A percentile compares a stretch with the other conserved stretches of the same genome.
Evolutionary conservation across 106 monocot genomes (phyloP).

Genomic region (Posidonia australis): DNA sequence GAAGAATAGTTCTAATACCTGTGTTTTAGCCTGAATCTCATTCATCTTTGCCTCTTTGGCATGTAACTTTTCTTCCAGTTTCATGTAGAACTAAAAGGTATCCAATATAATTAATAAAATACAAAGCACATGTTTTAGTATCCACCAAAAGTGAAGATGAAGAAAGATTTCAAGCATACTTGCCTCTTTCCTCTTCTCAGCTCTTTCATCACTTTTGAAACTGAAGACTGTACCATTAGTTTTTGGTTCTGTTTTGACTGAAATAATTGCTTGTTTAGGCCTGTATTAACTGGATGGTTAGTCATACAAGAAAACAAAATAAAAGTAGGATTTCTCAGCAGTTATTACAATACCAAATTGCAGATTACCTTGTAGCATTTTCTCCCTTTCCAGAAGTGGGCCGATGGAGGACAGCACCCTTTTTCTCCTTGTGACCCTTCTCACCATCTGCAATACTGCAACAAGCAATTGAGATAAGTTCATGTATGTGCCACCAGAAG

Average conservation of each 20-base stretch:
- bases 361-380: constrained; percentile 7
- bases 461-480: background rate
- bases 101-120: background rate
- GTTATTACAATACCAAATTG: constrained; percentile 20
- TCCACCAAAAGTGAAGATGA: background rate
- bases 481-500: background rate
- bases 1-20: constrained; percentile 26
- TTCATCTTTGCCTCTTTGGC: constrained; percentile 36
- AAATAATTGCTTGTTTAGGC: constrained; percentile 8
- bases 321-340: background rate
- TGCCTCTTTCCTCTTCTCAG: constrained; percentile 74
- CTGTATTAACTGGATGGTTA: constrained; percentile 13
- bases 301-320: background rate
- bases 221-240: constrained; percentile 30
- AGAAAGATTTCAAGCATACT: constrained; percentile 4
- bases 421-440: constrained; percentile 17
- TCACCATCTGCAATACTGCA: constrained; percentile 6
- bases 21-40: constrained; percentile 46
- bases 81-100: constrained; percentile 35
- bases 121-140: background rate
- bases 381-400: constrained; percentile 17
- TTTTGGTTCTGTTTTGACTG: constrained; percentile 17
- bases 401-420: constrained; percentile 5
- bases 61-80: constrained; percentile 52
- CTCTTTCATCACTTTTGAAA: constrained; percentile 63